Conservation (phyloP, 2,329 filamentous ascomycete genomes). For the Colletotrichum limetticola region DNA sequence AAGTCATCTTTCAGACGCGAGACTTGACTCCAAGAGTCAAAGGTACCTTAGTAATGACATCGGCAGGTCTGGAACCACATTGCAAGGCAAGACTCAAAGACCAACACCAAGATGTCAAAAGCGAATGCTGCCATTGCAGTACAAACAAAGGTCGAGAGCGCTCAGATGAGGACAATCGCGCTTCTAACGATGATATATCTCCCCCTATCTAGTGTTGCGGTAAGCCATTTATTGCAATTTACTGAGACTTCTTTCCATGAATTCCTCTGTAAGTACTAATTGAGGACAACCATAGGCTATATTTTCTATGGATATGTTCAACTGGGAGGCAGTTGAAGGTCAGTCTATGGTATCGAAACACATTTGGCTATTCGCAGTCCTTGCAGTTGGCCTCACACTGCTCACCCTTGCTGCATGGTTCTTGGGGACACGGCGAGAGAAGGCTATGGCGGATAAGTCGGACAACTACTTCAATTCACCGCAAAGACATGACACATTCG, state of each 20-base stretch:
- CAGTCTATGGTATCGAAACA: slow-evolving; percentile 39
- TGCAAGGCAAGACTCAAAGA: slow-evolving; percentile 39
- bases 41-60: background rate
- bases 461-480: background rate
- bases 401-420: slow-evolving; percentile 22
- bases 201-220: slow-evolving; percentile 41
- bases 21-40: background rate
- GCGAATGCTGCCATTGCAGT: slow-evolving; percentile 39
- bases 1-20: background rate
- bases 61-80: slow-evolving; percentile 43
- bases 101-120: slow-evolving; percentile 39
- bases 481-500: background rate
- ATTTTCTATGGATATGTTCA: slow-evolving; percentile 43
- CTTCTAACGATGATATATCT: slow-evolving; percentile 44
- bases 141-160: slow-evolving; percentile 40
- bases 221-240: slow-evolving; percentile 24
- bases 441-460: background rate
- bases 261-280: background rate
- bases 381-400: slow-evolving; percentile 38
- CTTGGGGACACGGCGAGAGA: background rate
- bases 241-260: background rate
- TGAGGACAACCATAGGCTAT: slow-evolving; percentile 33
- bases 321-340: slow-evolving; percentile 38
- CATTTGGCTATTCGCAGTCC: slow-evolving; percentile 39
- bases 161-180: slow-evolving; percentile 44